Conservation (phyloP, 2,329 filamentous ascomycete species). For the Aspergillus spinulosporus region DNA sequence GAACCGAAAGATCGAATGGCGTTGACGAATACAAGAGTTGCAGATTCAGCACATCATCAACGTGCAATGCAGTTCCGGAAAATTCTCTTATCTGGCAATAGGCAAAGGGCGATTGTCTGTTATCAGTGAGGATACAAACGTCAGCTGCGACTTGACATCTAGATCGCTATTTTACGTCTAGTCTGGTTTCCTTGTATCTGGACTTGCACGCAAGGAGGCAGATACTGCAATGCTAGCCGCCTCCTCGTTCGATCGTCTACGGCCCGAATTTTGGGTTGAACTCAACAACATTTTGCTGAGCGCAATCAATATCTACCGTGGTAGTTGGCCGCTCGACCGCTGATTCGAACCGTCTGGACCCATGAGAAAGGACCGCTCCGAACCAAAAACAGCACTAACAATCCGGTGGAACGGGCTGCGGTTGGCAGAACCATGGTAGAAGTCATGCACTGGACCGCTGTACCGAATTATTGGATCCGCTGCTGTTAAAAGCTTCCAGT, state of each 20-base stretch:
- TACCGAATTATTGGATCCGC: not conserved
- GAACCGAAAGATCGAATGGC: not conserved
- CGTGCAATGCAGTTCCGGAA: not conserved
- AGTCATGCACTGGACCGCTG: not conserved
- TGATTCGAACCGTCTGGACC: not conserved
- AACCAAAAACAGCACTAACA: not conserved
- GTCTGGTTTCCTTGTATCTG: not conserved
- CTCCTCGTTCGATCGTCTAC: not conserved
- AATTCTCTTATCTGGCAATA: not conserved
- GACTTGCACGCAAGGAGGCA: not conserved
- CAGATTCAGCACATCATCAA: not conserved
- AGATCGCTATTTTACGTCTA: not conserved
- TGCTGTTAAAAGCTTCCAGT: not conserved
- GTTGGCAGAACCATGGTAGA: not conserved
- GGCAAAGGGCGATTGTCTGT: not conserved
- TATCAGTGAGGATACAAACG: not conserved
- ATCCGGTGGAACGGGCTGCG: not conserved
- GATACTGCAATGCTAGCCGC: not conserved
- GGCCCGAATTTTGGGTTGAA: not conserved
- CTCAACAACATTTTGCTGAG: not conserved
- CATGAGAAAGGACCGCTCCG: constrained; percentile 11
- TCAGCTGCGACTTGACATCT: not conserved
- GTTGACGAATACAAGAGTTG: not conserved
- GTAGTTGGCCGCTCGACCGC: not conserved
- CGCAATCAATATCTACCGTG: not conserved